Evolutionary conservation across 2,329 filamentous ascomycete species (phyloP), one percentile per base, ranked within the genome.

Genomic region (Cytospora paraplurivora): DNA sequence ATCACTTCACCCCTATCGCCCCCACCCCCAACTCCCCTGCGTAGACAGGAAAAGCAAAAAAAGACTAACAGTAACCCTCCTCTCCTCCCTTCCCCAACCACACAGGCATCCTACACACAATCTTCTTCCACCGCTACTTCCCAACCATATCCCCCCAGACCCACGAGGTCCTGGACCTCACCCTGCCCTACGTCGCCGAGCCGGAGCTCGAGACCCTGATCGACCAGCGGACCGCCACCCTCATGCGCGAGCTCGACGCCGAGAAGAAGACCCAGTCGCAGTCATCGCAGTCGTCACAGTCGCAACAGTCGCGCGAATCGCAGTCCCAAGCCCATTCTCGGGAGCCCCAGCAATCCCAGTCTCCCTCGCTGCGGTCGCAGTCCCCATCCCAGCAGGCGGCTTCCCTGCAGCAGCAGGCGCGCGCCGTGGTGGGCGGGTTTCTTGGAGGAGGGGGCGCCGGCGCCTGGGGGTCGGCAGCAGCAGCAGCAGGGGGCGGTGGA

Each of bases 91-190:
- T 19, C 59, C 38, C 15, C 37, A 33, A 10, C 50, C 6, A 13
- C 44, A n/a, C 71, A 96, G 94, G 91, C 68, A 91, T 97, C 75
- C 85, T 98, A 56, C 93, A 97, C 76, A 96, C 93, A 57, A 97
- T 98, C 76, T 99, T 98, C 86, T 98, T 98, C 84, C 93, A 97
- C 80, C 90, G 95, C 73, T 96, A 94, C 85, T 97, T 98, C 82
- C 92, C 92, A 63, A 88, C 92, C 64, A 85, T 97, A 70, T 82
- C 86, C 50, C 94, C 95, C 7, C 85, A 87, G 67, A 93, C 92
- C 67, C 89, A 92, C 78, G 93, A 97, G 73, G 88, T 97, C 67
- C 88, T 97, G 69, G 93, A 96, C 77, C 85, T 97, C 66, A 93
- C 92, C 38, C 86, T 98, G 34, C 93, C 95, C 58, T 91, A 91